These are phyloP conservation scores for Puccinia coronata DNA, from an alignment of 1,284 basidiomycete genomes.

Conservation along the genomic window DNA sequence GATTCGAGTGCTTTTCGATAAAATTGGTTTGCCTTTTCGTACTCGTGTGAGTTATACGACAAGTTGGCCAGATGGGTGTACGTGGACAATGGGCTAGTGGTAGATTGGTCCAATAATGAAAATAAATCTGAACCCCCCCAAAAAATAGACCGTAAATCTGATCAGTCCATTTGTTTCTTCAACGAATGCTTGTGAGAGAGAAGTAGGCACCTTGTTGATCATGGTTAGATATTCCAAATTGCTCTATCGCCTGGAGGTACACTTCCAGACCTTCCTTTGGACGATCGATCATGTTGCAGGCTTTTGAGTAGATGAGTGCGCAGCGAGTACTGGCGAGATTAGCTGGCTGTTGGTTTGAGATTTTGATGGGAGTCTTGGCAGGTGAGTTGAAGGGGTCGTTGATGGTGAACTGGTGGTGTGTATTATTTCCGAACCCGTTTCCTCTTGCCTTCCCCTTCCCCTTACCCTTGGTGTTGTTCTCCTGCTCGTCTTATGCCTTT, in stretches of 20 bases:
- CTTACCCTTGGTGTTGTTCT: no score
- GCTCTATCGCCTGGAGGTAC: slow-evolving; percentile 48
- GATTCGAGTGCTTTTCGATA: slow-evolving; percentile 37
- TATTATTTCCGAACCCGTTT: no score
- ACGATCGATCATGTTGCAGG: slow-evolving; percentile 52
- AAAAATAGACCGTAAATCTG: no score
- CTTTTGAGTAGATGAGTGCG: slow-evolving; percentile 54
- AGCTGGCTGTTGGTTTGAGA: slow-evolving; percentile 52
- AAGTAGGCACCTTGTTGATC: not conserved
- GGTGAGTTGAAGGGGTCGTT: no score
- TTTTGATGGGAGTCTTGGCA: no score
- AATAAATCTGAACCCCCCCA: no score
- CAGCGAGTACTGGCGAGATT: slow-evolving; percentile 54
- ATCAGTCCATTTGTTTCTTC: not conserved
- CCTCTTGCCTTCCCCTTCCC: no score
- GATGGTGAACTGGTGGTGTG: no score
- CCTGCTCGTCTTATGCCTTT: not conserved
- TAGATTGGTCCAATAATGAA: slow-evolving; percentile 22
- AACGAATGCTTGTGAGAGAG: not conserved
- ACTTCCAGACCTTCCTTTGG: slow-evolving; percentile 55
- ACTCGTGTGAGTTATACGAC: slow-evolving; percentile 48
- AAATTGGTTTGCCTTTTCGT: slow-evolving; percentile 38
- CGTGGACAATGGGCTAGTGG: slow-evolving; percentile 7
- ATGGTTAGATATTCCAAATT: slow-evolving; percentile 21
- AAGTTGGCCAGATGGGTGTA: slow-evolving; percentile 35